Evolutionary conservation across 176 grass and related monocot species (phyloP), one percentile per base, ranked within the genome.

Genomic region (Neostapfia colusana): DNA sequence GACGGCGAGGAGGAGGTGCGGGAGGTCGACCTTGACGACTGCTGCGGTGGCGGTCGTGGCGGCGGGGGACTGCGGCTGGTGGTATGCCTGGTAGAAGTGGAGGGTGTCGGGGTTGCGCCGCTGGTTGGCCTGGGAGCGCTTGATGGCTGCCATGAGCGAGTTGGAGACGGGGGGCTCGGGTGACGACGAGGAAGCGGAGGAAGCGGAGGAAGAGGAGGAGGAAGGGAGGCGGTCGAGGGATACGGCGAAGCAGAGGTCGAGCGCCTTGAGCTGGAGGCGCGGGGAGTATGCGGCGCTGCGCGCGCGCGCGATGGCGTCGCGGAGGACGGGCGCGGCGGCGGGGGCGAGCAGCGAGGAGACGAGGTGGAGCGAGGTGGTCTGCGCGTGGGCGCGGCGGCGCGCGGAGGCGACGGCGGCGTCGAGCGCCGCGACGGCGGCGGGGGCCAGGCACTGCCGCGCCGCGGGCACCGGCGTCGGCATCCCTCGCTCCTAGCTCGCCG

Each of bases 61-160:
- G 39, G 39, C 1, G 7, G 45, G 45, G 45, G 6, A 65, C 4
- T 17, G 74, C 0, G 13, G 50, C 26, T 39, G 78, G 57, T 79
- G 54, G 40, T 87, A 83, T 76, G 21, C 0, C 0, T 87, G 85
- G 83, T 97, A 97, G 39, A 97, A 81, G 77, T 97, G 94, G 88
- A 89, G 91, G 73, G 85, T 67, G 85, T 87, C 85, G 6, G 84
- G 90, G 58, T 93, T 93, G 35, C 94, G 77, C 1, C 90, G 72
- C 86, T 89, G 90, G 78, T 87, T 93, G 25, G 88, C 90, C 84
- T 97, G 94, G 2, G 94, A 93, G 25, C 90, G 86, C 86, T 89
- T 97, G 81, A 97, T 89, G 51, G 94, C 90, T 3, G 94, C 88
- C 94, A 97, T 93, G 31, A 97, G 90, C 12, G 90, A 97, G 88